Evolutionary conservation across 495 filamentous ascomycete species (phyloP), one percentile per base, ranked within the genome.

Genomic region (Cercophora sp.): DNA sequence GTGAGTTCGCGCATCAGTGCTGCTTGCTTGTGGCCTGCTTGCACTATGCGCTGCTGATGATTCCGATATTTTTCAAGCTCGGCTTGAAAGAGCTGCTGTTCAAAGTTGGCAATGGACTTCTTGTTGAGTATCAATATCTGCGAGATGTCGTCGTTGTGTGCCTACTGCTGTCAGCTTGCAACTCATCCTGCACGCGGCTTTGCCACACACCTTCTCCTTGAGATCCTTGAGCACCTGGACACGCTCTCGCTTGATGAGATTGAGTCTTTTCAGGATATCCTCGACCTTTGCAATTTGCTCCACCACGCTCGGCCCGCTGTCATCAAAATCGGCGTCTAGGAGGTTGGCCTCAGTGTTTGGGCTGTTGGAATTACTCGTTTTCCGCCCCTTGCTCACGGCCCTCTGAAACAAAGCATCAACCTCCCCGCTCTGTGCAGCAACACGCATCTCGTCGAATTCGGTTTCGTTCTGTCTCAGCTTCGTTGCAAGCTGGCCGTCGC

Each of bases 111-210:
- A 55, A 96, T 89, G 2, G 89, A 84, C 63, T 96, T 96, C 63
- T 96, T 96, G 76, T 98, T 98, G 31, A 98, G 76, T 41, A 98
- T 97, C 57, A 97, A 72, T 20, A 97, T 90, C 61, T 94, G 91
- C 10, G 92, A 96, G 56, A 97, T 97, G 62, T 98, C 94, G 60
- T 98, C 94, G 60, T 84, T 87, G 70, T 93, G 93, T 41, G 92
- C 85, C 92, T 98, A 51, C 22, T 10, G 18, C 13, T 34, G 55
- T 80, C 40, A 78, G 68, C 18, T 10, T 8, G 6, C 11, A 19
- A 31, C 32, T 13, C 23, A 5, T 19, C 29, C 4, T 8, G 10
- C 20, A n/a, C 5, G 19, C 32, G 3, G n/a, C 6, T 8, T 16
- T 2, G 22, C 4, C 40, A 59, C 75, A 52, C 68, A 95, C 93